Base-by-base conservation (phyloP, 352 stramenopile genomes). In the Phytophthora ohioensis region DNA sequence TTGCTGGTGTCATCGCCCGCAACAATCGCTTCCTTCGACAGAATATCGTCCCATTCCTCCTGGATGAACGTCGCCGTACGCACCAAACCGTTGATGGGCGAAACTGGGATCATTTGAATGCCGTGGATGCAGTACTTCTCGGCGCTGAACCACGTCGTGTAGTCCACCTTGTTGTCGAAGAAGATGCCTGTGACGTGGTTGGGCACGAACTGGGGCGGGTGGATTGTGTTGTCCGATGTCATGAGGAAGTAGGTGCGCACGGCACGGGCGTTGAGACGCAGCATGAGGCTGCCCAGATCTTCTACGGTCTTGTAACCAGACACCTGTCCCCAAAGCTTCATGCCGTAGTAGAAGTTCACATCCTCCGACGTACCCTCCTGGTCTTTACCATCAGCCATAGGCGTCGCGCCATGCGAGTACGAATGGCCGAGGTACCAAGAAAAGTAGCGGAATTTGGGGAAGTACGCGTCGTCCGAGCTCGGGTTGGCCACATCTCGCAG, bases 101-200 rank as follows among this genome's bases (percentile, higher is more conserved):
- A 90, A 46, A 91, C 80, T 0, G 79, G 84, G 58, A 92, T 85
- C 85, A 92, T 92, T 67, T 92, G 85, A 47, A 92, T 92, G 55
- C 85, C 85, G 62, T 92, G 85, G 69, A 92, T 92, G 54, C 75
- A 87, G 69, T 90, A 81, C 64, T 87, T 88, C 48, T 91, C 82
- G 15, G 81, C 39, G 39, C 82, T 90, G 72, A 92, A 92, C 82
- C 82, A 91, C 45, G 82, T 90, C 43, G 85, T 69, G 60, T 93
- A 93, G 75, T 88, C 77, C 10, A 51, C 78, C 71, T 92, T 92
- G 79, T 91, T 46, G 41, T 46, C 41, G 41, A 46, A 46, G 41
- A 46, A 46, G 48, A 91, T 87, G 7, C 80, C 68, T 54, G 84
- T 85, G 54, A 90, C 82, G 55, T 90, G 78, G 74, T 91, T 88